Percentiles rank a stretch among this genome's conserved stretches.
phyloP scores from a whole-genome alignment of 441 rosid species.

The Breynia disticha region DNA sequence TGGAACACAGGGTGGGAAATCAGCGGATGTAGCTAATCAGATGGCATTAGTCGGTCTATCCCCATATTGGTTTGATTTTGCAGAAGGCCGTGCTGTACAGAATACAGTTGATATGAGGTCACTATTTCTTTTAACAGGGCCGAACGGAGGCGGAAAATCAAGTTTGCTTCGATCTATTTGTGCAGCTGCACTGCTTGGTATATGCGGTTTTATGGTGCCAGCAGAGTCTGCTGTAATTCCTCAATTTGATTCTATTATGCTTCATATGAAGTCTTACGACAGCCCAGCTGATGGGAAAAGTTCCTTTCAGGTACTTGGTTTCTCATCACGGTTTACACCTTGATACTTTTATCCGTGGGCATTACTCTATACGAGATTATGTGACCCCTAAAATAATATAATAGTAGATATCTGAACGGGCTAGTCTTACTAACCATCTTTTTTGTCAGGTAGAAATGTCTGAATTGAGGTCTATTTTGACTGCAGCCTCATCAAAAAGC shows the following conservation, averaged over 20 bases:
- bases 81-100: slow-evolving; percentile 76
- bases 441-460: slow-evolving; percentile 89
- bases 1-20: slow-evolving; percentile 32
- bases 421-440: not conserved
- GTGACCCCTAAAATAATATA: not conserved
- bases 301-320: slow-evolving; percentile 70
- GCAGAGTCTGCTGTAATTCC: slow-evolving; percentile 89
- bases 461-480: slow-evolving; percentile 70
- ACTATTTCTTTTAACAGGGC: slow-evolving; percentile 84
- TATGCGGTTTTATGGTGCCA: slow-evolving; percentile 93
- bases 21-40: slow-evolving; percentile 22
- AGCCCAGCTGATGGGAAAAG: slow-evolving; percentile 98
- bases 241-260: slow-evolving; percentile 85
- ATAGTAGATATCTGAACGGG: not conserved
- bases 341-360: not conserved
- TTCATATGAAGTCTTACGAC: slow-evolving; percentile 98
- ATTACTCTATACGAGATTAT: not conserved
- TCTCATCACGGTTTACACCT: not conserved
- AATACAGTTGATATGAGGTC: slow-evolving; percentile 83
- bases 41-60: slow-evolving; percentile 71
- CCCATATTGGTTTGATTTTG: slow-evolving; percentile 92
- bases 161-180: slow-evolving; percentile 92
- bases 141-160: slow-evolving; percentile 99
- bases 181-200: slow-evolving; percentile 87
- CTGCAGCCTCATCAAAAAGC: slow-evolving; percentile 73